A percentile compares a stretch with the other conserved stretches of the same genome.
phyloP scores from a whole-genome alignment of 371 early-diverging fungal genomes.

The Mucor sp. region DNA sequence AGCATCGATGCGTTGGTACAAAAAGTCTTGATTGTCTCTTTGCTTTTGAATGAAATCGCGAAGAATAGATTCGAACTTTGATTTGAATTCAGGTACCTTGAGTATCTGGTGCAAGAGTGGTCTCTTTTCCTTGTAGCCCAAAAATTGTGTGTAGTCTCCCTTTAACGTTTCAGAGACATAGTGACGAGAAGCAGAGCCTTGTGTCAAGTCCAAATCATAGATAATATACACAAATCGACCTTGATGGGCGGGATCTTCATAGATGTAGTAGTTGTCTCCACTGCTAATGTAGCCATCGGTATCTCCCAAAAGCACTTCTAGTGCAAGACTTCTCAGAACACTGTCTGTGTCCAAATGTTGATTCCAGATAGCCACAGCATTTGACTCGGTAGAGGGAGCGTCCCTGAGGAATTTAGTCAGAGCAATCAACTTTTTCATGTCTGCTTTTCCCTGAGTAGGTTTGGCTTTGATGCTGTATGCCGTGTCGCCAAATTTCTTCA shows the following conservation, averaged over 20 bases:
- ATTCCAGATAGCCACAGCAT: constrained; percentile 30
- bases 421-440: constrained; percentile 21
- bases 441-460: constrained; percentile 12
- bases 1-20: constrained; percentile 17
- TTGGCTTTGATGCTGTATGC: constrained; percentile 28
- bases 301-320: constrained; percentile 34
- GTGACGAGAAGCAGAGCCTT: constrained; percentile 19
- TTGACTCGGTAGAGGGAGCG: constrained; percentile 10
- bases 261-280: constrained; percentile 35
- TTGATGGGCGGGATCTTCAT: constrained; percentile 11
- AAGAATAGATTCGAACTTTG: constrained; percentile 9
- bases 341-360: constrained; percentile 11
- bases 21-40: not conserved
- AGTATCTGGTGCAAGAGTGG: constrained; percentile 15
- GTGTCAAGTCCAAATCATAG: constrained; percentile 30
- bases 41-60: constrained; percentile 11
- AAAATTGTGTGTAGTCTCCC: not conserved
- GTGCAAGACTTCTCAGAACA: constrained; percentile 20
- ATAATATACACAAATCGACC: constrained; percentile 13
- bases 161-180: not conserved
- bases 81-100: constrained; percentile 11
- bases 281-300: constrained; percentile 32
- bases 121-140: not conserved
- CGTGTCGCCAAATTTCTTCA: constrained; percentile 14
- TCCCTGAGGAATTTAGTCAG: constrained; percentile 31